Percentiles rank a stretch among this genome's conserved stretches.
phyloP scores from a whole-genome alignment of 1,284 basidiomycete genomes.

The Ustilago trichophora region DNA sequence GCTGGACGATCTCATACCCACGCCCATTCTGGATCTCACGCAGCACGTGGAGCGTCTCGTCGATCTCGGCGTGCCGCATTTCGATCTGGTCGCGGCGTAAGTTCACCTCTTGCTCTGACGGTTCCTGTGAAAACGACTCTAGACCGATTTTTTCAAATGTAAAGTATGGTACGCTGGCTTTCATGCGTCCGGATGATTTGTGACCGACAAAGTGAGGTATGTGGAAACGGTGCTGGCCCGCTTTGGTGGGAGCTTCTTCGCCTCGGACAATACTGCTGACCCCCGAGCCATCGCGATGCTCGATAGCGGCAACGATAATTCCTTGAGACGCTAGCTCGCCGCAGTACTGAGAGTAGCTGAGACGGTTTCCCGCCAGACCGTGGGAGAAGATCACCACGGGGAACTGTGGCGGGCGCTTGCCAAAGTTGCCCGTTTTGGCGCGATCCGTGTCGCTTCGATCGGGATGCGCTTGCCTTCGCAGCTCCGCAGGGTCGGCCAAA shows the following conservation, averaged over 20 bases:
- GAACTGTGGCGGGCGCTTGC: conserved; percentile 38
- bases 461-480: conserved; percentile 8
- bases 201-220: conserved; percentile 9
- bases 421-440: conserved; percentile 32
- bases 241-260: conserved; percentile 28
- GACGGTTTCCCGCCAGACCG: conserved; percentile 57
- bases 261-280: conserved; percentile 67
- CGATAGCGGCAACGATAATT: conserved; percentile 69
- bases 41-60: conserved; percentile 67
- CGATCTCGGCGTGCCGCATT: conserved; percentile 69
- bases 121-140: conserved; percentile 59
- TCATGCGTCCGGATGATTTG: conserved; percentile 19
- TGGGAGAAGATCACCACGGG: conserved; percentile 59
- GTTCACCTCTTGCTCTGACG: conserved; percentile 65
- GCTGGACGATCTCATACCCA: conserved; percentile 43
- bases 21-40: conserved; percentile 62
- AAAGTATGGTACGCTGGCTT: conserved; percentile 50
- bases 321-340: conserved; percentile 57
- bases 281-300: conserved; percentile 70
- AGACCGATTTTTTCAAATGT: conserved; percentile 66
- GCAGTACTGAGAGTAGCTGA: conserved; percentile 60
- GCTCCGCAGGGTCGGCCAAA: conserved; percentile 42
- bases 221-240: background rate
- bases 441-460: conserved; percentile 6
- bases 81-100: conserved; percentile 69